Conservation (phyloP, 257 asterid species). For the Nicotiana knightiana region DNA sequence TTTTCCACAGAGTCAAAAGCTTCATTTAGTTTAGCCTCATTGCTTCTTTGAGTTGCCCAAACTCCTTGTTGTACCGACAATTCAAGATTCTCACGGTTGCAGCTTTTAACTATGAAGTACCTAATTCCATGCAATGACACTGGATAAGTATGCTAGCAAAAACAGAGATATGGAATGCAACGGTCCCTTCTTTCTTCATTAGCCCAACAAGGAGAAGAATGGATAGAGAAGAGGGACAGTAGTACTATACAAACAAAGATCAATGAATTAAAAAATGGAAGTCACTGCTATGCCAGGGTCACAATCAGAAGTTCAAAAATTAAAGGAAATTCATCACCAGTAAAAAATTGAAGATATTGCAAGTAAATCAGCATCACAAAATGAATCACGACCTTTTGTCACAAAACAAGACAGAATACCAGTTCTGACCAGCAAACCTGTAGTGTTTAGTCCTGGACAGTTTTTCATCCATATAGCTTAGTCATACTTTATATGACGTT, state of each 20-base stretch:
- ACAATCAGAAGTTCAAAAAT: background rate
- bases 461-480: background rate
- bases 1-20: slow-evolving; percentile 94
- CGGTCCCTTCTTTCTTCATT: background rate
- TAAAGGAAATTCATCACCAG: background rate
- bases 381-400: background rate
- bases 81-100: slow-evolving; percentile 94
- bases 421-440: background rate
- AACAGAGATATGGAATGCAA: slow-evolving; percentile 10
- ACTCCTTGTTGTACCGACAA: slow-evolving; percentile 98
- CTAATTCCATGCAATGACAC: slow-evolving; percentile 44
- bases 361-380: background rate
- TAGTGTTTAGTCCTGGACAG: background rate
- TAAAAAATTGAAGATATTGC: background rate
- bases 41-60: slow-evolving; percentile 99
- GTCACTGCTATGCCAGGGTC: background rate
- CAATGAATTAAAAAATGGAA: background rate
- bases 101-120: slow-evolving; percentile 97
- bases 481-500: background rate
- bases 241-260: background rate
- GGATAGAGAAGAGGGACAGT: background rate
- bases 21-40: slow-evolving; percentile 94
- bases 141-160: slow-evolving; percentile 24
- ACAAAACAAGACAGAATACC: background rate
- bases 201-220: background rate